Base-by-base conservation (phyloP, 139 green algal genomes). In the Tetraselmis striata region DNA sequence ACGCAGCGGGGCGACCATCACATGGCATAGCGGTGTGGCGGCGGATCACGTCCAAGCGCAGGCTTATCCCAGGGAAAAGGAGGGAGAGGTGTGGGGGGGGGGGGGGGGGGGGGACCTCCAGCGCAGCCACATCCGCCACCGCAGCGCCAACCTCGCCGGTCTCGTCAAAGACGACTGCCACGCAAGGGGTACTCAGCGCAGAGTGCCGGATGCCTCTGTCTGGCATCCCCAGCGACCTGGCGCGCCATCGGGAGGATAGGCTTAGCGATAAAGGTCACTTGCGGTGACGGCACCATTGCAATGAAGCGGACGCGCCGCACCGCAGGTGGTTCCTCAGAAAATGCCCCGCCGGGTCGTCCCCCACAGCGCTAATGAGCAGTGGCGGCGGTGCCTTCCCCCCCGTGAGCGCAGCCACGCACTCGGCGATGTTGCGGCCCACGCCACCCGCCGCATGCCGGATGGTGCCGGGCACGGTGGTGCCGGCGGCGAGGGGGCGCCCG, bases 341-440 rank as follows among this genome's bases (percentile, higher is more conserved):
- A 5, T 67, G 45, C 45, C 45, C 45, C 18, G 45, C 45, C 11
- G 45, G 45, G 45, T 67, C 45, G 45, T 67, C 45, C 45, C 45
- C 45, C 45, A 67, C 45, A 5, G 45, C 18, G 45, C 45, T 67
- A 18, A 67, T 67, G 45, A 67, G 45, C 18, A 67, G 45, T 76
- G 45, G 77, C 77, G 77, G 28, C 1, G 77, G 23, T 1, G 28
- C 28, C 23, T 2, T 31, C 2, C 23, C 23, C 2, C n/a, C 2
- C 2, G 28, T 32, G 27, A 80, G 11, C 2, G 29, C 23, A 1
- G n/a, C 11, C 2, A 80, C 11, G 77, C 77, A 31, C 29, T 80
- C 77, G 28, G 77, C 77, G 77, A 80, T 32, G 77, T 80, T 80
- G n/a, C 77, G 77, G n/a, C 77, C 77, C 29, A 80, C 77, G n/a